These are phyloP conservation scores for Cystofilobasidium macerans DNA, from an alignment of 768 basidiomycete genomes.

Conservation along the genomic window DNA sequence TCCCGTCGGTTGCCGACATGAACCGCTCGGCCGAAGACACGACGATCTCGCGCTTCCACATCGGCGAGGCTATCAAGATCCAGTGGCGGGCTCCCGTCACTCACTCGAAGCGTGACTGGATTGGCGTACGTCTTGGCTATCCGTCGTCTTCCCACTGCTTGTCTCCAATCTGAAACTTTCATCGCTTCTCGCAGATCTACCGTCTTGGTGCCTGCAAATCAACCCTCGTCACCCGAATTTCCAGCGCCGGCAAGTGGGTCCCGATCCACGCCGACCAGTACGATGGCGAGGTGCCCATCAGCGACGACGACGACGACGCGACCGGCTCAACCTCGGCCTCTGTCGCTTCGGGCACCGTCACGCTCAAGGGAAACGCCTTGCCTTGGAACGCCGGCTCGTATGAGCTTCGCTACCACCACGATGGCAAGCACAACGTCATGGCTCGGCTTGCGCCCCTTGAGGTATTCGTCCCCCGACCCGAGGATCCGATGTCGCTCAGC, in stretches of 20 bases:
- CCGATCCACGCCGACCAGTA: conserved; percentile 86
- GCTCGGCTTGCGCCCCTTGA: conserved; percentile 72
- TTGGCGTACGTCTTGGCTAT: conserved; percentile 51
- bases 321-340: conserved; percentile 28
- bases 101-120: conserved; percentile 90
- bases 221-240: conserved; percentile 66
- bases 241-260: conserved; percentile 81
- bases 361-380: conserved; percentile 65
- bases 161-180: background rate
- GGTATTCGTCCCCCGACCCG: conserved; percentile 43
- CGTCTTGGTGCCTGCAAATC: conserved; percentile 73
- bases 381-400: conserved; percentile 81
- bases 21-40: conserved; percentile 38
- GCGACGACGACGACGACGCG: conserved; percentile 32
- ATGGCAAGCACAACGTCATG: conserved; percentile 96
- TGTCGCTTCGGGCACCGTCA: conserved; percentile 46
- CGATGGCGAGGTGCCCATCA: conserved; percentile 67
- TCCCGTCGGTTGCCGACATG: conserved; percentile 41
- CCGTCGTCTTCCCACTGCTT: conserved; percentile 33
- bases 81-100: conserved; percentile 75
- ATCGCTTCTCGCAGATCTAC: conserved; percentile 38
- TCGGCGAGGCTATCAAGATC: conserved; percentile 79
- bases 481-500: conserved; percentile 34
- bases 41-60: conserved; percentile 54
- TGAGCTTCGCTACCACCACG: conserved; percentile 75